Conservation (phyloP, 805 yeast species). For the Candida vaughaniae region DNA sequence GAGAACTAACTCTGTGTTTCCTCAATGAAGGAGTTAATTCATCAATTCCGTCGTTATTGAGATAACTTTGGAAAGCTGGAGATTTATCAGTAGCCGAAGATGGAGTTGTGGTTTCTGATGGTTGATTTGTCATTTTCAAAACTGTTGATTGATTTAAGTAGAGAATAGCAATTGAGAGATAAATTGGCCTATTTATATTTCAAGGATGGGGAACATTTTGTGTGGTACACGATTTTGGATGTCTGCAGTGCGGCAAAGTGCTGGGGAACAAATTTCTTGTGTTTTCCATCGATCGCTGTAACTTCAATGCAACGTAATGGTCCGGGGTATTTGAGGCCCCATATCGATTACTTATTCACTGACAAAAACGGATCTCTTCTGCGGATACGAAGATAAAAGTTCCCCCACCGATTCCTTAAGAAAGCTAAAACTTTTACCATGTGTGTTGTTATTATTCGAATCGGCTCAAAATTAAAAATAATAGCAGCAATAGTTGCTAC, state of each 20-base stretch:
- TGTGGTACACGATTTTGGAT: background rate
- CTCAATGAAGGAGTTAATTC: conserved; percentile 60
- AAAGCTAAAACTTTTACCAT: no score
- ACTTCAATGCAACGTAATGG: no score
- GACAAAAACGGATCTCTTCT: no score
- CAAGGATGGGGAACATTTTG: background rate
- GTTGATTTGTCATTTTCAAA: conserved; percentile 4
- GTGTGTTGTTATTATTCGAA: no score
- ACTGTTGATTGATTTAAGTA: background rate
- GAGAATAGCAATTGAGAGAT: background rate
- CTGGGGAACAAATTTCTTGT: no score
- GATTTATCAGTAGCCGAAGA: conserved; percentile 10
- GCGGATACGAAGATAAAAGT: no score
- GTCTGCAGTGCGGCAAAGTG: background rate
- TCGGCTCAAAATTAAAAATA: no score
- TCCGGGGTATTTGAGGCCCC: no score
- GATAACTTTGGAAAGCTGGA: conserved; percentile 47
- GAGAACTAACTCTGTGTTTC: conserved; percentile 61
- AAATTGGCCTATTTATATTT: background rate
- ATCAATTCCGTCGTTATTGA: conserved; percentile 75
- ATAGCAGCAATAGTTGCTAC: no score
- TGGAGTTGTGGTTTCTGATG: conserved; percentile 2
- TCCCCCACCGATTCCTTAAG: no score
- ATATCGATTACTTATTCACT: no score
- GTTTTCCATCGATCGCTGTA: background rate